Base-by-base conservation (phyloP, 257 asterid species). In the Handroanthus guayacan region DNA sequence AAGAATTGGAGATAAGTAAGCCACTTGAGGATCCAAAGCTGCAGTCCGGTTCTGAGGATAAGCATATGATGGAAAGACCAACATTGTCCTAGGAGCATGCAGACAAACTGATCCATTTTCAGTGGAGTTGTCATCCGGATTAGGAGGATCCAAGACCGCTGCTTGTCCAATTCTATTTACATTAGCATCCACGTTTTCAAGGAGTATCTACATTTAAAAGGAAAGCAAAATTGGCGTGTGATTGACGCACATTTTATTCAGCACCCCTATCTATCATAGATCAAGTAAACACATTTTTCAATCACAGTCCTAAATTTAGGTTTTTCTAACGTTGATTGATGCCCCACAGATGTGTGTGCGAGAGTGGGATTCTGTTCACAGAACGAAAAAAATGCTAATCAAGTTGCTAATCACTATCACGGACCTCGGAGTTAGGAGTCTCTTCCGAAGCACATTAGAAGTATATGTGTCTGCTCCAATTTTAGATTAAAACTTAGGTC, bases 1-100 rank as follows among this genome's bases (percentile, higher is more conserved):
- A 13, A 95, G 87, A 81, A 86, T 54, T 1, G 99, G 98, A 75
- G 99, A 91, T 76, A 92, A 72, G 84, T 92, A 95, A 9, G 94
- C 97, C 82, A 82, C 91, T 76, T 81, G 87, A 61, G 79, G 74
- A 80, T 91, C 97, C 77, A 90, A 86, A 62, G 71, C 37, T 55
- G 73, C 71, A 17, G 68, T 51, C 41, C 36, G 68, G 51, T 72
- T 74, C 79, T 63, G 88, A 69, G 90, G 86, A 86, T 87, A 90
- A 61, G 54, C 52, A 68, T 75, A 80, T 6, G 92, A 77, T 14
- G 97, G 99, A 77, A 95, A 86, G 38, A 87, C 74, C 75, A 82
- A 78, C 87, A 80, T 80, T 69, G 84, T 84, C 70, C 47, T 84
- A 45, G 83, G 71, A 80, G 80, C 78, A 60, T 68, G 81, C 3